Evolutionary conservation across 2,329 filamentous ascomycete genomes (phyloP).

Genomic region (Fusarium humuli): DNA sequence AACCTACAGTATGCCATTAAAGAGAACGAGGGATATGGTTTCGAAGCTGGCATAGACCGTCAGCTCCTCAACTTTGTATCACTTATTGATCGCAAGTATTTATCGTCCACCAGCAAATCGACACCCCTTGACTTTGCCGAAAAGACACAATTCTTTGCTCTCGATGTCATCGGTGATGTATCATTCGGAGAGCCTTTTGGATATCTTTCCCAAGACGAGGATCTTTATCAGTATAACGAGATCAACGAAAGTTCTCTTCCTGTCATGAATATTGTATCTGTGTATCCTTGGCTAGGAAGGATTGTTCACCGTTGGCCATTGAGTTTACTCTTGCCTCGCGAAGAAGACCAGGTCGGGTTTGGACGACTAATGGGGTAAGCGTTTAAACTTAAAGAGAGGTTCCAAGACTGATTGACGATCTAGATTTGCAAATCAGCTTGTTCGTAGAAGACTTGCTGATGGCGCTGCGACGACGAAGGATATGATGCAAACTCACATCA

Average conservation of each 20-base stretch:
- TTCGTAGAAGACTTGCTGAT: slow-evolving; percentile 38
- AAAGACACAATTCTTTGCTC: slow-evolving; percentile 63
- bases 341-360: slow-evolving; percentile 54
- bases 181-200: slow-evolving; percentile 63
- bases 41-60: slow-evolving; percentile 56
- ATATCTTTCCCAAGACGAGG: slow-evolving; percentile 52
- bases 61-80: slow-evolving; percentile 55
- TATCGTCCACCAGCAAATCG: slow-evolving; percentile 45
- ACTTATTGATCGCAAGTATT: slow-evolving; percentile 61
- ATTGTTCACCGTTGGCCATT: slow-evolving; percentile 54
- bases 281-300: slow-evolving; percentile 53
- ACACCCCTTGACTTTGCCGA: slow-evolving; percentile 57
- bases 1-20: slow-evolving; percentile 61
- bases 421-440: slow-evolving; percentile 38
- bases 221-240: background rate
- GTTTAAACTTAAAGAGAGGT: rapidly evolving
- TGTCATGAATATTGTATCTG: slow-evolving; percentile 52
- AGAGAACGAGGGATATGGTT: slow-evolving; percentile 58
- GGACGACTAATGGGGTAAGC: slow-evolving; percentile 55
- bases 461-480: slow-evolving; percentile 45
- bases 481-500: slow-evolving; percentile 56
- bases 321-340: slow-evolving; percentile 50
- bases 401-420: background rate
- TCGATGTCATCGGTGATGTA: slow-evolving; percentile 65
- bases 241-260: slow-evolving; percentile 52